Evolutionary conservation across 257 asterid species (phyloP).

Genomic region (Gentiana macrophylla): DNA sequence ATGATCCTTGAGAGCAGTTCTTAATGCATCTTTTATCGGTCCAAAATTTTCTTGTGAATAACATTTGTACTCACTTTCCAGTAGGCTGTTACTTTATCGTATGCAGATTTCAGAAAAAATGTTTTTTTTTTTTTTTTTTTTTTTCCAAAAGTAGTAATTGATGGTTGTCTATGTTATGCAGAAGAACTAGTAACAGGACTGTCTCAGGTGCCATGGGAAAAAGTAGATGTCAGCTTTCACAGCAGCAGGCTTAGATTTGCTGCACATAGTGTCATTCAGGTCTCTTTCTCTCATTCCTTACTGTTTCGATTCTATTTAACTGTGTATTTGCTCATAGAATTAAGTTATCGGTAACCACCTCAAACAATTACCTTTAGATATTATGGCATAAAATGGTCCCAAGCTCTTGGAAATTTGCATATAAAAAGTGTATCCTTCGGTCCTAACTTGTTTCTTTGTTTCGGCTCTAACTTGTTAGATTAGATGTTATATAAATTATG

Average conservation of each 20-base stretch:
- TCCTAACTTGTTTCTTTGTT: too few relatives aligned
- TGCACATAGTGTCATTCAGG: constrained; percentile 97
- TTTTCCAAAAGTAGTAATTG: background rate
- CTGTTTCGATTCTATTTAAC: background rate
- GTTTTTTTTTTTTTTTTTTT: background rate
- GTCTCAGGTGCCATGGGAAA: constrained; percentile 91
- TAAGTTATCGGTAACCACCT: background rate
- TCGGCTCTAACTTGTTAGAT: too few relatives aligned
- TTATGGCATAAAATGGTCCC: background rate
- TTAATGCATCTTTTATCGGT: background rate
- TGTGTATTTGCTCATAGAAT: too few relatives aligned
- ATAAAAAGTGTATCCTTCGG: too few relatives aligned
- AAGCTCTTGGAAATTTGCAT: too few relatives aligned
- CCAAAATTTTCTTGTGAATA: too few relatives aligned
- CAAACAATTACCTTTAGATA: background rate
- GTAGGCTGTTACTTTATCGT: too few relatives aligned
- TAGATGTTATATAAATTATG: too few relatives aligned
- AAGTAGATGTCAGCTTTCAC: constrained; percentile 94
- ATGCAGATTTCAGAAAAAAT: too few relatives aligned
- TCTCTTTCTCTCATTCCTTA: constrained; percentile 19
- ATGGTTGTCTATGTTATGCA: constrained; percentile 21
- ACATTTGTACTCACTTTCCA: too few relatives aligned
- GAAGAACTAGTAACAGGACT: constrained; percentile 78
- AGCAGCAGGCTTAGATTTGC: constrained; percentile 64
- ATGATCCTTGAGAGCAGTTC: background rate